Conservation (phyloP, 768 basidiomycete species). For the Multifurca ochricompacta region DNA sequence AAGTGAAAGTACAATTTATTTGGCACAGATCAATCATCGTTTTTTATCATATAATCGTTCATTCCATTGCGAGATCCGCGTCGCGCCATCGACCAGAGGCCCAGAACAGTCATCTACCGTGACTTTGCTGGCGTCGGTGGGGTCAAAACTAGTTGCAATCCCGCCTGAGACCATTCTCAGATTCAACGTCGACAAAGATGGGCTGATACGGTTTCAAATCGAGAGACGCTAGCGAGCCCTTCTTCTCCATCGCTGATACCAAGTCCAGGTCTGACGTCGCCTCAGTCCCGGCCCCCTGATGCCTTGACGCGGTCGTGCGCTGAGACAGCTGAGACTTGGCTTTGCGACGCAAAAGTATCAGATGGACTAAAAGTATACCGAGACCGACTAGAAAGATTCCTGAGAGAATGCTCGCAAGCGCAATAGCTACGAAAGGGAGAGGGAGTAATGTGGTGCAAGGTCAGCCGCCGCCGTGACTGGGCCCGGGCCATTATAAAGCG, state of each 20-base stretch:
- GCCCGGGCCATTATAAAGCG: neutral
- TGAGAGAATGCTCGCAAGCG: neutral
- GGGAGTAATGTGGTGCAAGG: neutral
- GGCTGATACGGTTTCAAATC: slow-evolving; percentile 15
- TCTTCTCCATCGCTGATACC: neutral
- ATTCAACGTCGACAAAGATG: slow-evolving; percentile 16
- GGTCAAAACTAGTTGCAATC: slow-evolving; percentile 16
- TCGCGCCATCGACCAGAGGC: too few species aligned
- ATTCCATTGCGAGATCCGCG: too few species aligned
- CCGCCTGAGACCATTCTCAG: slow-evolving; percentile 3
- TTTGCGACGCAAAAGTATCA: slow-evolving; percentile 4
- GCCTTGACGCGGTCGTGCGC: too few species aligned
- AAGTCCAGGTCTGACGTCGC: neutral
- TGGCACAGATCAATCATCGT: neutral
- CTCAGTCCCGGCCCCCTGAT: too few species aligned
- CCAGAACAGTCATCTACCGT: too few species aligned
- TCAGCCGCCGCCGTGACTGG: too few species aligned
- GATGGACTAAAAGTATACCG: neutral
- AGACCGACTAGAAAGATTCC: slow-evolving; percentile 3
- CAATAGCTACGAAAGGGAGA: neutral
- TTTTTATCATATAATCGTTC: too few species aligned
- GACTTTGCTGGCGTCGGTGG: slow-evolving; percentile 14
- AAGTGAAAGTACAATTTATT: too few species aligned
- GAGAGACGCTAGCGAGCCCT: slow-evolving; percentile 8
- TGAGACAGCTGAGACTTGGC: neutral